Percentiles rank a stretch among this genome's conserved stretches.
phyloP scores from a whole-genome alignment of 345 rosid genomes.

The Linum lewisii region DNA sequence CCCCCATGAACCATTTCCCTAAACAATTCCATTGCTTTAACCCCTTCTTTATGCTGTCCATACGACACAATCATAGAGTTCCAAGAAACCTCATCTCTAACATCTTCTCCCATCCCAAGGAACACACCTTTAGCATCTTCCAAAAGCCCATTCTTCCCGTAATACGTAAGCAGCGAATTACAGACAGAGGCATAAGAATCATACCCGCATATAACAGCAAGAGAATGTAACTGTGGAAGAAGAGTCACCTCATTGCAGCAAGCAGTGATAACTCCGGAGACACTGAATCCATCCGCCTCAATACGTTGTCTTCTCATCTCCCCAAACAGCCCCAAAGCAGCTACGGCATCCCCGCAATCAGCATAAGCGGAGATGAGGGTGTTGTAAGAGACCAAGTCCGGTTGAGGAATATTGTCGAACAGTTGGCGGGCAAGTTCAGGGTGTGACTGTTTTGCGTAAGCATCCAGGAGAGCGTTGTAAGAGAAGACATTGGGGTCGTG shows the following conservation, averaged over 20 bases:
- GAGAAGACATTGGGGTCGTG: slow-evolving; percentile 61
- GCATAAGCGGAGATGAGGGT: slow-evolving; percentile 72
- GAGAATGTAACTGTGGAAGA: slow-evolving; percentile 58
- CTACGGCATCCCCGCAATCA: slow-evolving; percentile 36
- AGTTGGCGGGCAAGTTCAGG: slow-evolving; percentile 38
- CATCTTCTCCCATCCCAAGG: slow-evolving; percentile 38
- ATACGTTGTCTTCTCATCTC: slow-evolving; percentile 46
- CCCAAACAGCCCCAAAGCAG: slow-evolving; percentile 39
- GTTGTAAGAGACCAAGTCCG: slow-evolving; percentile 69
- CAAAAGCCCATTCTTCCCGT: slow-evolving; percentile 55
- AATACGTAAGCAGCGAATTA: slow-evolving; percentile 56
- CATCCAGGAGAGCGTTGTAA: slow-evolving; percentile 54
- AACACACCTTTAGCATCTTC: slow-evolving; percentile 55
- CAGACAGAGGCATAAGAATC: slow-evolving; percentile 62
- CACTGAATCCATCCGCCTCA: slow-evolving; percentile 63
- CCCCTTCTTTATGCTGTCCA: slow-evolving; percentile 75
- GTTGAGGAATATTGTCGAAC: slow-evolving; percentile 79
- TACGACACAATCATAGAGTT: slow-evolving; percentile 84
- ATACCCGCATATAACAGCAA: slow-evolving; percentile 48
- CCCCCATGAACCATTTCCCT: slow-evolving; percentile 52
- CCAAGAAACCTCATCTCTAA: slow-evolving; percentile 82
- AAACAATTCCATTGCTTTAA: slow-evolving; percentile 50
- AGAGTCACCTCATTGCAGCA: slow-evolving; percentile 33
- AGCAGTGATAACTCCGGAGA: slow-evolving; percentile 67
- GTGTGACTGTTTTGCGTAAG: slow-evolving; percentile 39